phyloP scores from a whole-genome alignment of 441 rosid genomes.

The Populus hybrid region DNA sequence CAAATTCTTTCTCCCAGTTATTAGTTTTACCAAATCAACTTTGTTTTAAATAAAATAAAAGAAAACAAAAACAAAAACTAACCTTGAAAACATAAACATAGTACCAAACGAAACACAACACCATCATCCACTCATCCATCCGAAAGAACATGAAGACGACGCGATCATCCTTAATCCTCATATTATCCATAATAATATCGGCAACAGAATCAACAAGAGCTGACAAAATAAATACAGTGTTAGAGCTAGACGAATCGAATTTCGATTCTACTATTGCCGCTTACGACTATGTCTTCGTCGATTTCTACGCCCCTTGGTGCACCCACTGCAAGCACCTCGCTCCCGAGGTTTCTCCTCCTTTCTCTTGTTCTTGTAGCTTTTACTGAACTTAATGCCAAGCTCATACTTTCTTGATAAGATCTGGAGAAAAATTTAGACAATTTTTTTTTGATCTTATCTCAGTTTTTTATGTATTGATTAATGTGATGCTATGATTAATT shows the following conservation, averaged over 20 bases:
- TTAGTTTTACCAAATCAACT: neutral
- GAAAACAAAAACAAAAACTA: neutral
- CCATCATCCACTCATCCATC: neutral
- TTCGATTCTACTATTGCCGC: slow-evolving; percentile 68
- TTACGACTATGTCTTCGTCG: slow-evolving; percentile 71
- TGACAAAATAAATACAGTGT: slow-evolving; percentile 47
- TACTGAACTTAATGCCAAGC: neutral
- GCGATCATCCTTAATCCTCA: neutral
- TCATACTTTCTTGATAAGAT: neutral
- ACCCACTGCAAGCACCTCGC: slow-evolving; percentile 90
- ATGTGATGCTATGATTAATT: neutral
- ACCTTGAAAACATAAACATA: neutral
- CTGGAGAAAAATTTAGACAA: neutral
- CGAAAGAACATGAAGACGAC: neutral
- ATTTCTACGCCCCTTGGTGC: slow-evolving; percentile 97
- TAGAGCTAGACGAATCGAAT: slow-evolving; percentile 81
- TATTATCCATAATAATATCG: neutral
- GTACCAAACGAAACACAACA: neutral
- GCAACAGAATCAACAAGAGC: neutral
- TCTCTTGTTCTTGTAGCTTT: neutral
- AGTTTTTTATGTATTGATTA: neutral
- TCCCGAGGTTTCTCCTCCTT: slow-evolving; percentile 54
- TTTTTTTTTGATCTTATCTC: neutral
- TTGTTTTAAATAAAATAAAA: too few relatives aligned
- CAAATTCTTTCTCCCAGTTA: neutral